Evolutionary conservation across 2,329 filamentous ascomycete genomes (phyloP).

Genomic region (Phaeosphaeriaceae sp.): DNA sequence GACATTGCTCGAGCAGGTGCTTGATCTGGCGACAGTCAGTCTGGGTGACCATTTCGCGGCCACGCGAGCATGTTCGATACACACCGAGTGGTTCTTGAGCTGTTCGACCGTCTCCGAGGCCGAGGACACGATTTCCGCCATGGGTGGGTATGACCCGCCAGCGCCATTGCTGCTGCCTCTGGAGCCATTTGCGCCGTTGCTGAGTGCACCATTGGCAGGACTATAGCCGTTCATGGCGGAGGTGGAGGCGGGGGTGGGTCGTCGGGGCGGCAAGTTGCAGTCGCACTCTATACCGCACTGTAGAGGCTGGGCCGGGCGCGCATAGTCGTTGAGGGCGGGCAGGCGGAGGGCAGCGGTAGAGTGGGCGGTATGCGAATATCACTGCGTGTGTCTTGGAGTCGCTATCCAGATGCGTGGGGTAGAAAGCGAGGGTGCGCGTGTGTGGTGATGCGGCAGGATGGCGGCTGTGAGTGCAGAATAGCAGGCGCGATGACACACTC

Average conservation of each 20-base stretch:
- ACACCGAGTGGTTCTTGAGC: slow-evolving; percentile 38
- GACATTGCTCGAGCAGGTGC: slow-evolving; percentile 51
- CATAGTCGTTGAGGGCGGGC: slow-evolving; percentile 28
- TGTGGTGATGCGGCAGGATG: not conserved
- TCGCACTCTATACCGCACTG: slow-evolving; percentile 48
- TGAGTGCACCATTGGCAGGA: slow-evolving; percentile 22
- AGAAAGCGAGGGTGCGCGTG: not conserved
- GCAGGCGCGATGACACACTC: not conserved
- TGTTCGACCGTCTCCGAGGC: slow-evolving; percentile 46
- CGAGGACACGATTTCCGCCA: slow-evolving; percentile 52
- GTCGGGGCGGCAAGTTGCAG: slow-evolving; percentile 44
- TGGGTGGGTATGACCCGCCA: slow-evolving; percentile 44
- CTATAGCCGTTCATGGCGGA: slow-evolving; percentile 38
- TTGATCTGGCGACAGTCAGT: slow-evolving; percentile 44
- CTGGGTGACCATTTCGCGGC: not conserved
- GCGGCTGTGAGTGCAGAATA: not conserved
- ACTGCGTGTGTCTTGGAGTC: not conserved
- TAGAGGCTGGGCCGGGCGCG: slow-evolving; percentile 24
- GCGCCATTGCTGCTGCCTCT: slow-evolving; percentile 35
- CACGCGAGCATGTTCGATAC: not conserved
- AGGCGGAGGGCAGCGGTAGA: slow-evolving; percentile 2
- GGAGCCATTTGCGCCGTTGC: slow-evolving; percentile 28
- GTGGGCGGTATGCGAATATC: not conserved
- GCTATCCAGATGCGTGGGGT: slow-evolving; percentile 6
- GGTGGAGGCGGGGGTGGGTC: slow-evolving; percentile 13